phyloP scores from a whole-genome alignment of 129 eudicot species.

The Escallonia rubra region DNA sequence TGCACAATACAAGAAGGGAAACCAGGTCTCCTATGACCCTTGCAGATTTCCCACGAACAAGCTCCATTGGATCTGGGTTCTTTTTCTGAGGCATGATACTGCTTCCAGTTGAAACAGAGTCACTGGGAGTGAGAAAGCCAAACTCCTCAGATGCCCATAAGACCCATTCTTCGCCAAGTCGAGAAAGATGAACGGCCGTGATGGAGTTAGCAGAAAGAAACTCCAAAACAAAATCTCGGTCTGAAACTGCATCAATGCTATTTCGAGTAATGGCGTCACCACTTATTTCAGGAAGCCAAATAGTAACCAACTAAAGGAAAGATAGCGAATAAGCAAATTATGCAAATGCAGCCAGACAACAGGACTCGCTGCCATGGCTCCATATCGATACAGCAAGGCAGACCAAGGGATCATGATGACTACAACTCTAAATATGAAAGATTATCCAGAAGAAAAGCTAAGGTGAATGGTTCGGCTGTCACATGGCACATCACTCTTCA shows the following conservation, averaged over 20 bases:
- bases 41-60: conserved; percentile 93
- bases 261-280: conserved; percentile 19
- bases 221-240: conserved; percentile 93
- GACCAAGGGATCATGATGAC: too few relatives aligned
- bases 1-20: conserved; percentile 91
- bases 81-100: conserved; percentile 99
- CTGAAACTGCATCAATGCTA: conserved; percentile 99
- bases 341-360: neutral
- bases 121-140: conserved; percentile 91
- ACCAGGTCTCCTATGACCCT: conserved; percentile 84
- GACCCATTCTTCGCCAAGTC: conserved; percentile 99
- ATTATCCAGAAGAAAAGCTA: too few relatives aligned
- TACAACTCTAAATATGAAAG: too few relatives aligned
- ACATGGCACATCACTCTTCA: too few relatives aligned
- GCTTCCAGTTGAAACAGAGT: conserved; percentile 96
- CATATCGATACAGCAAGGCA: neutral
- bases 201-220: conserved; percentile 88
- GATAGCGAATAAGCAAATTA: neutral
- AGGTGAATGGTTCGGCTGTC: too few relatives aligned
- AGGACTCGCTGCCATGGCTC: neutral
- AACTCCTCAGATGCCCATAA: conserved; percentile 98
- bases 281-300: conserved; percentile 11
- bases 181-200: conserved; percentile 82
- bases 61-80: conserved; percentile 98
- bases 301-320: neutral